Conservation (phyloP, 1,139 yeast species). For the Pichia sp. region DNA sequence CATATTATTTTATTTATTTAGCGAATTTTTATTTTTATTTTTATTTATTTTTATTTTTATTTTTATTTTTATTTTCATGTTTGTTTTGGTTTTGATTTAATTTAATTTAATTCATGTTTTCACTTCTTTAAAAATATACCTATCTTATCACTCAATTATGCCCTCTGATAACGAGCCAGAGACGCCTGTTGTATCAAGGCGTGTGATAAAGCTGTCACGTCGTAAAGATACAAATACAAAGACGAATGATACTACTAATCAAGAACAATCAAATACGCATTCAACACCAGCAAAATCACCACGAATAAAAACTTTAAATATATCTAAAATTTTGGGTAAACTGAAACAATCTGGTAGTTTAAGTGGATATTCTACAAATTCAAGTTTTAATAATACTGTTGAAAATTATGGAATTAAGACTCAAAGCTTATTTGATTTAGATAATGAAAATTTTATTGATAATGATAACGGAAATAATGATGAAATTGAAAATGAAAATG, state of each 20-base stretch:
- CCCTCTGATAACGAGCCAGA: conserved; percentile 8
- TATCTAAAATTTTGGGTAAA: conserved; percentile 8
- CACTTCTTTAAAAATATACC: no score
- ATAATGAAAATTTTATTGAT: neutral
- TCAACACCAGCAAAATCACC: conserved; percentile 2
- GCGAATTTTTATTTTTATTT: no score
- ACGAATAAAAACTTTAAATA: conserved; percentile 4
- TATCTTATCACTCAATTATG: neutral
- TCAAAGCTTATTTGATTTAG: conserved; percentile 4
- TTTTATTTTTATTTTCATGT: no score
- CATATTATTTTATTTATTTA: no score
- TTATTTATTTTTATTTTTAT: no score
- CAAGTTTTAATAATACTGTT: conserved; percentile 5
- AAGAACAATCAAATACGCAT: neutral
- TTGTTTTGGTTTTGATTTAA: no score
- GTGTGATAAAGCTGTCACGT: conserved; percentile 3
- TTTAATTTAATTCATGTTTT: no score
- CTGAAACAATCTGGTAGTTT: conserved; percentile 7
- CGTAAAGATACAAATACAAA: neutral
- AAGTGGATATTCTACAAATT: conserved; percentile 11
- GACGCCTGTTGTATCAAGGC: conserved; percentile 1
- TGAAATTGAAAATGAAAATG: conserved; percentile 3
- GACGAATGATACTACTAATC: neutral
- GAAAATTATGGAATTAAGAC: conserved; percentile 3
- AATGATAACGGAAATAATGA: neutral